Conservation (phyloP, 345 rosid genomes). For the Brassica juncea region DNA sequence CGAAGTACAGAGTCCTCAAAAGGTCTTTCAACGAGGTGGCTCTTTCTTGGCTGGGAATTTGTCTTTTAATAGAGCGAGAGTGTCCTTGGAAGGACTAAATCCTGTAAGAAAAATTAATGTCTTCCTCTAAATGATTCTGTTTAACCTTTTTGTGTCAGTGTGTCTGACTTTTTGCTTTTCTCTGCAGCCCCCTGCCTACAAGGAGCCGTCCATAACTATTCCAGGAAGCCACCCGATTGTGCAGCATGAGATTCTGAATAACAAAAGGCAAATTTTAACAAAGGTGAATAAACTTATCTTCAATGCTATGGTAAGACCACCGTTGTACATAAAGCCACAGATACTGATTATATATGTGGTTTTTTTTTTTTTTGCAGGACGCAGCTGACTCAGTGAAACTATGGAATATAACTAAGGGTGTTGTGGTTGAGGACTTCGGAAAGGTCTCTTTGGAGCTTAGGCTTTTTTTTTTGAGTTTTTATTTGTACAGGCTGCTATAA, state of each 20-base stretch:
- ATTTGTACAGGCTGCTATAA: not conserved
- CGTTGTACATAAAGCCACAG: not conserved
- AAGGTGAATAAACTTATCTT: slow-evolving; percentile 54
- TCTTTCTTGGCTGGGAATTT: slow-evolving; percentile 97
- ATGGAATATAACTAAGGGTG: slow-evolving; percentile 93
- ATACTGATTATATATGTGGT: slow-evolving; percentile 27
- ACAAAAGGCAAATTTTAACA: slow-evolving; percentile 93
- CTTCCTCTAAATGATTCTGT: not conserved
- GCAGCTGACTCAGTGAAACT: slow-evolving; percentile 89
- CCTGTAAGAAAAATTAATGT: slow-evolving; percentile 59
- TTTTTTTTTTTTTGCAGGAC: slow-evolving; percentile 56
- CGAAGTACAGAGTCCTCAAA: slow-evolving; percentile 84
- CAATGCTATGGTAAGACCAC: slow-evolving; percentile 17
- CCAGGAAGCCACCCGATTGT: slow-evolving; percentile 90
- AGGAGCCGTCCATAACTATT: slow-evolving; percentile 70
- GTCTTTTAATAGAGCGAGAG: slow-evolving; percentile 94
- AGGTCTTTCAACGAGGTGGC: slow-evolving; percentile 81
- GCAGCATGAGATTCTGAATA: slow-evolving; percentile 94
- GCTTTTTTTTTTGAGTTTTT: slow-evolving; percentile 6
- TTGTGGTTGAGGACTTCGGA: slow-evolving; percentile 85
- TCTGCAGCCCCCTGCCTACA: slow-evolving; percentile 76
- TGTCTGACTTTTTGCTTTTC: slow-evolving; percentile 22
- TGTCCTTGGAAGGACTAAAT: slow-evolving; percentile 89
- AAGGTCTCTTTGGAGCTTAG: slow-evolving; percentile 52
- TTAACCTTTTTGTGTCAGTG: slow-evolving; percentile 9